Evolutionary conservation across 495 filamentous ascomycete genomes (phyloP).

Genomic region (Patellaria atrata): DNA sequence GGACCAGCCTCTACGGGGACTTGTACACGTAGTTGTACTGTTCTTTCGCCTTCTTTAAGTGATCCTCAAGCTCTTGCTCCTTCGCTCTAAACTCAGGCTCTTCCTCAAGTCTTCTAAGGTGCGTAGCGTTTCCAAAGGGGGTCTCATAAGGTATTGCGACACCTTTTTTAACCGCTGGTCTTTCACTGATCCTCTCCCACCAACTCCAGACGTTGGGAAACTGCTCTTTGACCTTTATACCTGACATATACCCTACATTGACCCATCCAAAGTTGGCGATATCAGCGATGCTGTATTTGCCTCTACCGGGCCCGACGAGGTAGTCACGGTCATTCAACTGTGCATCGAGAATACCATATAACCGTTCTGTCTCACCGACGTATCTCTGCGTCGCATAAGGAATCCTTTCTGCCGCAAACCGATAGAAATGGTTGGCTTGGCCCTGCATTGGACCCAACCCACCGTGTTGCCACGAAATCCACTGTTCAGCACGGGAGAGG

Average conservation of each 20-base stretch:
- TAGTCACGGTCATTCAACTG: slow-evolving; percentile 23
- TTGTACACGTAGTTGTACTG: slow-evolving; percentile 25
- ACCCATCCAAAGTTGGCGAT: slow-evolving; percentile 27
- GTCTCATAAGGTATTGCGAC: slow-evolving; percentile 16
- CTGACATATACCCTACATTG: slow-evolving; percentile 18
- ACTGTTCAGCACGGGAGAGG: slow-evolving; percentile 24
- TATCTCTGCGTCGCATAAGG: slow-evolving; percentile 26
- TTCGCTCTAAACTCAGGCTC: slow-evolving; percentile 23
- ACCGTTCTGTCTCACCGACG: slow-evolving; percentile 26
- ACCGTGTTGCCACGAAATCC: slow-evolving; percentile 29
- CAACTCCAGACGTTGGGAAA: slow-evolving; percentile 25
- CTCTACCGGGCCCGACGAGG: slow-evolving; percentile 19
- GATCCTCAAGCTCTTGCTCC: slow-evolving; percentile 17
- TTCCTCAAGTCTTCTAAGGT: slow-evolving; percentile 19
- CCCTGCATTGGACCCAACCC: slow-evolving; percentile 29
- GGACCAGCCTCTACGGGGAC: slow-evolving; percentile 12
- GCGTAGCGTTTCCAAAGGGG: slow-evolving; percentile 13
- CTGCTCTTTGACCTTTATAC: slow-evolving; percentile 19
- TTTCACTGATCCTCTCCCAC: slow-evolving; percentile 20
- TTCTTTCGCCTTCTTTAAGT: slow-evolving; percentile 22
- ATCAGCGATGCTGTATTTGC: slow-evolving; percentile 27
- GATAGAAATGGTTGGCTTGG: slow-evolving; percentile 27
- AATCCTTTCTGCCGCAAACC: slow-evolving; percentile 23
- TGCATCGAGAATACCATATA: slow-evolving; percentile 25
- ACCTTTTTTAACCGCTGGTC: slow-evolving; percentile 25